phyloP scores from a whole-genome alignment of 768 basidiomycete species.

The Suillus tomentosus region DNA sequence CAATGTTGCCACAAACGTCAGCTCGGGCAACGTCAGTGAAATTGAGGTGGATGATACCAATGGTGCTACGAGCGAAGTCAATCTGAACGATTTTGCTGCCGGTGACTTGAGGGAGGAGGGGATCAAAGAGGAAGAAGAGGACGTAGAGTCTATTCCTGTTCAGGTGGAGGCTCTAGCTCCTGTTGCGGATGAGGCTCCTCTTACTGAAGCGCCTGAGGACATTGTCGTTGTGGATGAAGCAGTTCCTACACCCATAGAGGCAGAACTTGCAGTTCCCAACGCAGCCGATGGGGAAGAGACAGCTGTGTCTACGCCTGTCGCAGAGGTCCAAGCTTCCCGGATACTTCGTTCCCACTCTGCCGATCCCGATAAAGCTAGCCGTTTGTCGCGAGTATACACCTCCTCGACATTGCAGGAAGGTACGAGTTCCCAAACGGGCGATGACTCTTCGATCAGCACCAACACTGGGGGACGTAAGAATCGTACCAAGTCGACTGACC shows the following conservation, averaged over 20 bases:
- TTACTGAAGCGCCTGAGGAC: conserved; percentile 15
- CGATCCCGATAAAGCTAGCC: conserved; percentile 66
- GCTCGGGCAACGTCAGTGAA: conserved; percentile 35
- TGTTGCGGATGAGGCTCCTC: conserved; percentile 13
- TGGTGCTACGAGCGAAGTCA: conserved; percentile 33
- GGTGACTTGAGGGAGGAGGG: conserved; percentile 23
- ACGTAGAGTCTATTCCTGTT: conserved; percentile 12
- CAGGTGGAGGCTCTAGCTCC: conserved; percentile 11
- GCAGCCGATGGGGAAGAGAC: conserved; percentile 32
- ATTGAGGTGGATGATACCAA: conserved; percentile 29
- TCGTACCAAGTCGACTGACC: conserved; percentile 50
- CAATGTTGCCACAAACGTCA: conserved; percentile 30
- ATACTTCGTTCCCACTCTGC: conserved; percentile 81
- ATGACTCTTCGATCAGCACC: conserved; percentile 73
- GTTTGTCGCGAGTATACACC: conserved; percentile 60
- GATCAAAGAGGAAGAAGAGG: conserved; percentile 32
- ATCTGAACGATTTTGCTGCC: conserved; percentile 19
- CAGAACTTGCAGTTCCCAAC: conserved; percentile 24
- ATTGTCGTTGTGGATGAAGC: conserved; percentile 11
- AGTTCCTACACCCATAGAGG: conserved; percentile 19
- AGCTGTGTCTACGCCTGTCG: conserved; percentile 40
- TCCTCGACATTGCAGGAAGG: conserved; percentile 53
- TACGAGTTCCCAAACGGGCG: conserved; percentile 60
- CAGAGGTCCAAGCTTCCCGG: conserved; percentile 41
- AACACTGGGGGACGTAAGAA: conserved; percentile 54